Evolutionary conservation across 306 rosid species (phyloP).

Genomic region (Citrullus amarus): DNA sequence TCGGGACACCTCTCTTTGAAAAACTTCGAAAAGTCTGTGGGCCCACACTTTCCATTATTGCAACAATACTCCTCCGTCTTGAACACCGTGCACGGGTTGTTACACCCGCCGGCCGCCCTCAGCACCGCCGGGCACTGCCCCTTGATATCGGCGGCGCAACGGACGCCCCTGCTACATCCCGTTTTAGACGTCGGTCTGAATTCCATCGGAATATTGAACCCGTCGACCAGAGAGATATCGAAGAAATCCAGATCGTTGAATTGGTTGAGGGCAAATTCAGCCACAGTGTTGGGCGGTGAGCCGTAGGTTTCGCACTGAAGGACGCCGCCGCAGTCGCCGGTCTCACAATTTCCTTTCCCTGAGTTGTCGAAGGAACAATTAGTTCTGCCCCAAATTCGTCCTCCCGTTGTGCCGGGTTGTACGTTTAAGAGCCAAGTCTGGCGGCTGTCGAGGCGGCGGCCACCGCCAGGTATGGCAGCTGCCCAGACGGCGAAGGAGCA

Average conservation of each 20-base stretch:
- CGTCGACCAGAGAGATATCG: slow-evolving; percentile 16
- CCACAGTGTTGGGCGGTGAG: slow-evolving; percentile 38
- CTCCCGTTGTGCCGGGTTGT: not conserved
- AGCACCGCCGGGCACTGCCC: not conserved
- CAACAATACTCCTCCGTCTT: not conserved
- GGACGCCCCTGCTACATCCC: not conserved
- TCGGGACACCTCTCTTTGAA: not conserved
- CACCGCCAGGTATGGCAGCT: slow-evolving; percentile 13
- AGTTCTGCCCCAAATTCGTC: slow-evolving; percentile 65
- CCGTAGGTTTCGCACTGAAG: slow-evolving; percentile 30
- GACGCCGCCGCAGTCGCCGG: slow-evolving; percentile 43
- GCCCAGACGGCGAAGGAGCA: slow-evolving; percentile 20
- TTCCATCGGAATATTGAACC: slow-evolving; percentile 25
- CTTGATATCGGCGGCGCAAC: slow-evolving; percentile 1
- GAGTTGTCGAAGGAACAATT: slow-evolving; percentile 34
- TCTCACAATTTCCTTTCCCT: slow-evolving; percentile 36
- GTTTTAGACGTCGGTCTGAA: not conserved
- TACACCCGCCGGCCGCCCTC: not conserved
- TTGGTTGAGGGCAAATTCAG: not conserved
- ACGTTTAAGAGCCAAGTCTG: slow-evolving; percentile 15
- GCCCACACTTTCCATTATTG: not conserved
- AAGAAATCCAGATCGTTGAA: no score
- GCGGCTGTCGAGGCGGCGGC: slow-evolving; percentile 1
- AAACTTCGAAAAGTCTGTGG: not conserved
- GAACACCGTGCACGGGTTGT: not conserved